These are phyloP conservation scores for Cichorium intybus DNA, from an alignment of 140 eudicot genomes.

Conservation along the genomic window DNA sequence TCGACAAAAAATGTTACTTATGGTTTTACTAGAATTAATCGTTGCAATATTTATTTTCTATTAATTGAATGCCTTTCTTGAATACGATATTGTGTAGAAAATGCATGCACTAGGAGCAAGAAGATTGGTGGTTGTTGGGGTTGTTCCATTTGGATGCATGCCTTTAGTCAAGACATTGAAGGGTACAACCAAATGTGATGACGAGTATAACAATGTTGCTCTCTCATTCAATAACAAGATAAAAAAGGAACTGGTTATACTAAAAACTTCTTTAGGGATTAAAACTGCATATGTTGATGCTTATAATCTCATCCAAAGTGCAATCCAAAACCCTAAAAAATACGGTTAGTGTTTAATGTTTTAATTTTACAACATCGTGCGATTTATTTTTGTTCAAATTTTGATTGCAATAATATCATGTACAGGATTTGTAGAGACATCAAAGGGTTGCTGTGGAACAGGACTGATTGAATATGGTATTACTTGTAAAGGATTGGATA, in stretches of 20 bases:
- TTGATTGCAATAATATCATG: neutral
- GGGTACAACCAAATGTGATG: slow-evolving; percentile 38
- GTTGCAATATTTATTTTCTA: neutral
- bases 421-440: slow-evolving; percentile 50
- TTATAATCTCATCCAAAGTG: slow-evolving; percentile 32
- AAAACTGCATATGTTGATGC: slow-evolving; percentile 32
- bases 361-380: neutral
- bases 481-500: slow-evolving; percentile 42
- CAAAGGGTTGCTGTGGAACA: slow-evolving; percentile 63
- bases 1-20: neutral
- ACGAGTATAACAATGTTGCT: slow-evolving; percentile 41
- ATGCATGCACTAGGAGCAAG: slow-evolving; percentile 54
- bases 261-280: slow-evolving; percentile 24
- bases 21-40: neutral
- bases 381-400: neutral
- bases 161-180: slow-evolving; percentile 48
- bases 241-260: slow-evolving; percentile 5
- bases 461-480: slow-evolving; percentile 45
- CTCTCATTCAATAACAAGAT: slow-evolving; percentile 38
- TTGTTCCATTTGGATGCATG: slow-evolving; percentile 54
- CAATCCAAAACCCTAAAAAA: slow-evolving; percentile 39
- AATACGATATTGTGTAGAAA: slow-evolving; percentile 26
- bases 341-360: slow-evolving; percentile 38
- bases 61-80: neutral
- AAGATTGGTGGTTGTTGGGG: slow-evolving; percentile 53